Conservation (phyloP, 1,284 basidiomycete genomes). For the Megacollybia platyphylla region DNA sequence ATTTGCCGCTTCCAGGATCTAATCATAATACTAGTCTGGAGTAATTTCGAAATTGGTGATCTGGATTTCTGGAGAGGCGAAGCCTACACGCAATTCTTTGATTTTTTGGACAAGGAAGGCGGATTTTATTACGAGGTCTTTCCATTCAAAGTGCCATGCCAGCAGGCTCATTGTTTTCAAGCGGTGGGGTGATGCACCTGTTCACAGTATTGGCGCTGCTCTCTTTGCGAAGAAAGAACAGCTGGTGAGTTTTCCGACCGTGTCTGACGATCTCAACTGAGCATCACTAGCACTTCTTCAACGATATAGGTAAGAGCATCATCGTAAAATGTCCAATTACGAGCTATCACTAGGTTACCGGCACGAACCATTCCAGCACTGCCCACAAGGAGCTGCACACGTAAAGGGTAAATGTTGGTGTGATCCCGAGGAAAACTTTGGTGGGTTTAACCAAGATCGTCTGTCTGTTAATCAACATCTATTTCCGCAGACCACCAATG, state of each 20-base stretch:
- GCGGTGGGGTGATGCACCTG: constrained; percentile 82
- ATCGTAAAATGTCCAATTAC: background rate
- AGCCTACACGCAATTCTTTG: constrained; percentile 79
- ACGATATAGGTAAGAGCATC: constrained; percentile 24
- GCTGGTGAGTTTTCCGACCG: constrained; percentile 28
- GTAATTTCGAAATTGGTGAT: constrained; percentile 83
- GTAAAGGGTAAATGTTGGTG: constrained; percentile 59
- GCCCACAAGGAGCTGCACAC: constrained; percentile 50
- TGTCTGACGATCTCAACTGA: background rate
- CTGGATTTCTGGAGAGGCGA: constrained; percentile 76
- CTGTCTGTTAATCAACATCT: too few species aligned
- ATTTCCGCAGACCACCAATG: constrained; percentile 49
- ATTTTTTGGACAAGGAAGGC: constrained; percentile 71
- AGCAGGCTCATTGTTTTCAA: constrained; percentile 11
- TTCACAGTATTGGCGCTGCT: constrained; percentile 73
- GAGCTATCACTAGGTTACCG: constrained; percentile 30
- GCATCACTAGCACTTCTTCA: constrained; percentile 54
- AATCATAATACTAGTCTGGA: constrained; percentile 51
- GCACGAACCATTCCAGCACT: constrained; percentile 75
- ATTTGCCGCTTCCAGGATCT: background rate
- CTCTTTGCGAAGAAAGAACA: constrained; percentile 73
- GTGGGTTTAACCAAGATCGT: constrained; percentile 15
- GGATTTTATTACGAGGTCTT: constrained; percentile 89
- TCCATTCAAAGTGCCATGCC: background rate
- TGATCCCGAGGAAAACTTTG: constrained; percentile 48